Percentiles rank a stretch among this genome's conserved stretches.
These are phyloP conservation scores for Colletotrichum trifolii DNA, from an alignment of 2,329 filamentous ascomycete genomes.

Conservation along the genomic window DNA sequence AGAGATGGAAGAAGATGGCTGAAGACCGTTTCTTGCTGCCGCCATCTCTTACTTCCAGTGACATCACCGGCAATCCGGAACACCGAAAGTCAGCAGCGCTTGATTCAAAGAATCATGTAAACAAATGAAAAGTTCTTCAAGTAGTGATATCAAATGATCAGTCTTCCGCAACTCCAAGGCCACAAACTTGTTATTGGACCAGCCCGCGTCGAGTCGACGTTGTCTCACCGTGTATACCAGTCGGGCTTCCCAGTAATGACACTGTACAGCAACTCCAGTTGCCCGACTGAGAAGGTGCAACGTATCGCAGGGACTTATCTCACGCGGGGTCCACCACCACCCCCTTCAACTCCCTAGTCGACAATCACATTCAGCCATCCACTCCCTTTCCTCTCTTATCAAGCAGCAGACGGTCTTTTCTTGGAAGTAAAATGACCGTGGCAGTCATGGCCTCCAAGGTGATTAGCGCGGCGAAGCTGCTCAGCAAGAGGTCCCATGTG, in stretches of 20 bases:
- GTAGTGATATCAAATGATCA: too few species aligned
- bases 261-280: conserved; percentile 22
- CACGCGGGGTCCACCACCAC: conserved; percentile 22
- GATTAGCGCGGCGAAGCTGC: conserved; percentile 51
- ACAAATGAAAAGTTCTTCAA: too few species aligned
- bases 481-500: conserved; percentile 56
- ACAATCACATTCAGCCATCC: background rate
- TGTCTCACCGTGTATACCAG: too few species aligned
- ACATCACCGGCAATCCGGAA: too few species aligned
- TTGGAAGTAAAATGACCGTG: background rate
- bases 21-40: too few species aligned
- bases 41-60: too few species aligned
- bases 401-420: background rate
- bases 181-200: too few species aligned
- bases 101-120: too few species aligned
- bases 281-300: conserved; percentile 33
- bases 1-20: too few species aligned
- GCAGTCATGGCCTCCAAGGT: conserved; percentile 31
- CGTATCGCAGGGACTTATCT: conserved; percentile 25
- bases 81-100: too few species aligned
- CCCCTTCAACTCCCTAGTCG: background rate
- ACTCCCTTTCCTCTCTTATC: background rate
- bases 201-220: too few species aligned
- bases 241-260: background rate
- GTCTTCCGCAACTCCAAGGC: too few species aligned